These are phyloP conservation scores for Exophiala sp. DNA, from an alignment of 2,329 filamentous ascomycete species.

Conservation along the genomic window DNA sequence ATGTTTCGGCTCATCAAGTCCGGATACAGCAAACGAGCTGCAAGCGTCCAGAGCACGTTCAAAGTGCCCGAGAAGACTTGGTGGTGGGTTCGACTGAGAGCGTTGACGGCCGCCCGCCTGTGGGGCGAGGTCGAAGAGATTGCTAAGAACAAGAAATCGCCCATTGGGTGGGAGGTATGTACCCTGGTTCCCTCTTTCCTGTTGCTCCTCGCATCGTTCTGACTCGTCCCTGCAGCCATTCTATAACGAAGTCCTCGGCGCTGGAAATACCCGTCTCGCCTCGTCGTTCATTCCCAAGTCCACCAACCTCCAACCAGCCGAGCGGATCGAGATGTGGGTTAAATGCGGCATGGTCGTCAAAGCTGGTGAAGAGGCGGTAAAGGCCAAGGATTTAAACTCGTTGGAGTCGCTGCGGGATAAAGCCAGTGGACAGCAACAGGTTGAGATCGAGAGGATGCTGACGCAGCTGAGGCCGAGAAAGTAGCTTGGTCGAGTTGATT, in stretches of 20 bases:
- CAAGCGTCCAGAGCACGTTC: conserved; percentile 87
- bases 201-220: conserved; percentile 1
- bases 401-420: conserved; percentile 71
- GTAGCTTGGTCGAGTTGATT: conserved; percentile 26
- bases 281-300: conserved; percentile 85
- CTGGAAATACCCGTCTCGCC: conserved; percentile 85
- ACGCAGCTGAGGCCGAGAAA: conserved; percentile 49
- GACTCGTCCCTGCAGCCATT: conserved; percentile 62
- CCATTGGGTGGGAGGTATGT: conserved; percentile 92
- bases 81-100: conserved; percentile 83
- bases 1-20: conserved; percentile 81
- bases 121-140: conserved; percentile 92
- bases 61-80: conserved; percentile 86
- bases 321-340: conserved; percentile 86
- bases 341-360: conserved; percentile 88
- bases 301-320: conserved; percentile 62
- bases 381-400: conserved; percentile 71
- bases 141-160: conserved; percentile 69
- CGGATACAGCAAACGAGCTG: conserved; percentile 78
- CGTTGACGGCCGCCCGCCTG: conserved; percentile 82
- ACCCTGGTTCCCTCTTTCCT: conserved; percentile 4
- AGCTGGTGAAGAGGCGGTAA: conserved; percentile 87
- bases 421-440: conserved; percentile 64
- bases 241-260: conserved; percentile 81
- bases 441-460: conserved; percentile 80